phyloP scores from a whole-genome alignment of 2,329 filamentous ascomycete species.

The Exophiala oligosperma region DNA sequence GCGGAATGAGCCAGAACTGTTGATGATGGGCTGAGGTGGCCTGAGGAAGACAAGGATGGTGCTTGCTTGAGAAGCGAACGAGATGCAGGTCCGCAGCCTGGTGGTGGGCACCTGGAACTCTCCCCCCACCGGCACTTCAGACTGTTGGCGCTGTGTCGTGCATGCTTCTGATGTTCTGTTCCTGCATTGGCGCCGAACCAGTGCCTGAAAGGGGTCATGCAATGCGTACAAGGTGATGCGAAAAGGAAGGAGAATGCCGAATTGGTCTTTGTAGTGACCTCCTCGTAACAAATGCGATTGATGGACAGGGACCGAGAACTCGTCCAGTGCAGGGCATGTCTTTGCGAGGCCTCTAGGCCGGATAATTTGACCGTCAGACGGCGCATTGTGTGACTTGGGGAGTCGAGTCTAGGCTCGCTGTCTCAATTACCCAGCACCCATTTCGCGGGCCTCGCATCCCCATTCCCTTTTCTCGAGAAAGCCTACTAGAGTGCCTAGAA shows the following conservation, averaged over 20 bases:
- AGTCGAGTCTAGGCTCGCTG: background rate
- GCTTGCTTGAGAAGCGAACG: background rate
- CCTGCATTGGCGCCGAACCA: slow-evolving; percentile 25
- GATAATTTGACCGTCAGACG: background rate
- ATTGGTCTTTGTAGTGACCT: too few species aligned
- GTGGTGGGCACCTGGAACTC: background rate
- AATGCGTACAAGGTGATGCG: background rate
- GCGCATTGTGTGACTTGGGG: background rate
- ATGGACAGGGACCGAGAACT: background rate
- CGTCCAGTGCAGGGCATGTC: too few species aligned
- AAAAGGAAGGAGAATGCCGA: background rate
- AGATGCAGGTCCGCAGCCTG: background rate
- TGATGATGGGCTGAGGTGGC: slow-evolving; percentile 4
- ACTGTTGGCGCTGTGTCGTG: background rate
- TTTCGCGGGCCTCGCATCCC: background rate
- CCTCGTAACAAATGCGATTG: background rate
- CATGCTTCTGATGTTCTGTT: slow-evolving; percentile 13
- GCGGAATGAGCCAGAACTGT: slow-evolving; percentile 12
- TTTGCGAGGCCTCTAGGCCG: background rate
- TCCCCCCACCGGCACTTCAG: background rate
- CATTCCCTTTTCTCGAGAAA: background rate
- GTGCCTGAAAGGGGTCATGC: background rate
- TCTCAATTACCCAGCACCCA: background rate
- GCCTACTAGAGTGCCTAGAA: too few species aligned
- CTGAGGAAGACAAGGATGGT: slow-evolving; percentile 14